Conservation (phyloP, 2,329 filamentous ascomycete species). For the Stemphylium beticola region DNA sequence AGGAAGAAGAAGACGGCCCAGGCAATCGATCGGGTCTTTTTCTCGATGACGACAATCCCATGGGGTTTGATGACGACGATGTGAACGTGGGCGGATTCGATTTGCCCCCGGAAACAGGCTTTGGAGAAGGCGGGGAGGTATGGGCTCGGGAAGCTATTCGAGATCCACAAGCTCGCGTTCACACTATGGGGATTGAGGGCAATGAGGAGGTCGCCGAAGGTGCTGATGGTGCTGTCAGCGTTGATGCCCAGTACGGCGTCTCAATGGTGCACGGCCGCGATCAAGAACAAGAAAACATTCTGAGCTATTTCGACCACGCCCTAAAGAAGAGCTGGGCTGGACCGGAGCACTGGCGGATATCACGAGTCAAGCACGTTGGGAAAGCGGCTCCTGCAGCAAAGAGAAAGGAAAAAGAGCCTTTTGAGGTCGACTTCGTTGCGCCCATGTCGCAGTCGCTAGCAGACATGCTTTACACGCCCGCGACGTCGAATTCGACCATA, state of each 20-base stretch:
- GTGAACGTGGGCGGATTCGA: conserved; percentile 68
- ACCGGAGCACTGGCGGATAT: conserved; percentile 98
- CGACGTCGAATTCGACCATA: conserved; percentile 79
- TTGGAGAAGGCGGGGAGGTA: conserved; percentile 93
- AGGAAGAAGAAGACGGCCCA: conserved; percentile 54
- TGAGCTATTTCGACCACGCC: conserved; percentile 97
- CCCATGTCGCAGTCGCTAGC: conserved; percentile 74
- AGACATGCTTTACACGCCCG: conserved; percentile 80
- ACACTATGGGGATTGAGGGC: conserved; percentile 66
- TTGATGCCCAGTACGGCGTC: conserved; percentile 75
- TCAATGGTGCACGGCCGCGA: conserved; percentile 75
- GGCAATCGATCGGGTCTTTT: conserved; percentile 79
- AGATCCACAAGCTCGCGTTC: conserved; percentile 84
- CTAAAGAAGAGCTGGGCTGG: conserved; percentile 97
- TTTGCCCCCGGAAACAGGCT: conserved; percentile 72
- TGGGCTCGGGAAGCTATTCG: conserved; percentile 92
- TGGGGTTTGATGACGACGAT: conserved; percentile 72
- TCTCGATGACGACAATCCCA: conserved; percentile 83
- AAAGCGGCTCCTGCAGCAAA: conserved; percentile 67
- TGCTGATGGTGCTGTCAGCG: conserved; percentile 57
- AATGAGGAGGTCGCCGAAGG: conserved; percentile 58
- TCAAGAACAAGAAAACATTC: conserved; percentile 86
- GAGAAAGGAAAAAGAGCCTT: conserved; percentile 94
- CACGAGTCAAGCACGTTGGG: conserved; percentile 78
- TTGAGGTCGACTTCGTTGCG: conserved; percentile 88